These are phyloP conservation scores for Terfezia claveryi DNA, from an alignment of 495 filamentous ascomycete genomes.

Conservation along the genomic window DNA sequence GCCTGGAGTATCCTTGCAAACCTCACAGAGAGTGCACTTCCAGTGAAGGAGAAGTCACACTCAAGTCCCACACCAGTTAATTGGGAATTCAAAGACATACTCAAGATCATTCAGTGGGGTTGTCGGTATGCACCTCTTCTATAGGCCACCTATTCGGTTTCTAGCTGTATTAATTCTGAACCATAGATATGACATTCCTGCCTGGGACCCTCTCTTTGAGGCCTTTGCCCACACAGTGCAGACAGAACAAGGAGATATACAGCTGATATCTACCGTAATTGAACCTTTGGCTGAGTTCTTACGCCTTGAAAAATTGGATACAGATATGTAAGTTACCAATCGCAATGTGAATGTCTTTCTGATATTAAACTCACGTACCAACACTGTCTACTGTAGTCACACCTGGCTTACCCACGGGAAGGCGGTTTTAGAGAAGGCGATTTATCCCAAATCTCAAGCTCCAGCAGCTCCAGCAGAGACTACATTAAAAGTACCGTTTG, in stretches of 20 bases:
- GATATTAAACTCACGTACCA: not conserved
- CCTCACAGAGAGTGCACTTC: conserved; percentile 17
- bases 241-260: conserved; percentile 42
- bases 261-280: conserved; percentile 36
- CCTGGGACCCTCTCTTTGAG: conserved; percentile 41
- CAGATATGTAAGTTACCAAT: conserved; percentile 1
- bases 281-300: conserved; percentile 46
- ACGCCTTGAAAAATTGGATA: conserved; percentile 6
- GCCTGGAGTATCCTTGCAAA: conserved; percentile 25
- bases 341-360: too few species aligned
- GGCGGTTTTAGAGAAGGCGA: conserved; percentile 9
- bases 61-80: conserved; percentile 18
- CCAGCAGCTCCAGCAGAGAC: conserved; percentile 1
- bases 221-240: conserved; percentile 35
- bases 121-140: conserved; percentile 22
- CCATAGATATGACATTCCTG: conserved; percentile 20
- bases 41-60: conserved; percentile 10
- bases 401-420: conserved; percentile 6
- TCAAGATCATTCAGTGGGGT: conserved; percentile 43
- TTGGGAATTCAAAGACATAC: conserved; percentile 45
- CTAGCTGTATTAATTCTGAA: too few species aligned
- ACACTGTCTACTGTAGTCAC: not conserved
- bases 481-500: conserved; percentile 8
- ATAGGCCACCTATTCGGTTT: too few species aligned
- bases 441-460: conserved; percentile 7